phyloP scores from a whole-genome alignment of 805 yeast genomes.

The Candida oleophila region DNA sequence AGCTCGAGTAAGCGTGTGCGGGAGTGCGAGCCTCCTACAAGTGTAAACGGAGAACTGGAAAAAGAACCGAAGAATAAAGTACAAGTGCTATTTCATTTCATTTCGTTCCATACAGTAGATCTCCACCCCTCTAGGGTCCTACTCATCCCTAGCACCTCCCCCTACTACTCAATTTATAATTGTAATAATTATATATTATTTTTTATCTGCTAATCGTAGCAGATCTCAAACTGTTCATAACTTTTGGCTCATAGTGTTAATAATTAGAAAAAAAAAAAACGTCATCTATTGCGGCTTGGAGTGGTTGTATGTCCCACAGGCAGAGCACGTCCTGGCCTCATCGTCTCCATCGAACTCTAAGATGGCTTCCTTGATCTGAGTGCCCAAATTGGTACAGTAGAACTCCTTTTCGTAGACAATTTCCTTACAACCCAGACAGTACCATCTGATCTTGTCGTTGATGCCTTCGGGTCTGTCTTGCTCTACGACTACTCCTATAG shows the following conservation, averaged over 20 bases:
- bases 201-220: not conserved
- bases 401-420: slow-evolving; percentile 69
- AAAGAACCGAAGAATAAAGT: too few species aligned
- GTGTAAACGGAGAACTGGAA: too few species aligned
- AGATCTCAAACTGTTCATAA: not conserved
- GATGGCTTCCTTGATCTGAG: slow-evolving; percentile 86
- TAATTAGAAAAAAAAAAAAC: not conserved
- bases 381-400: slow-evolving; percentile 78
- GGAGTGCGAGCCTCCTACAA: too few species aligned
- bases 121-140: too few species aligned
- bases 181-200: not conserved
- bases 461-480: slow-evolving; percentile 80
- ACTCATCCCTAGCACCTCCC: not conserved
- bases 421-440: slow-evolving; percentile 67
- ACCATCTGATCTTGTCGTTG: slow-evolving; percentile 82
- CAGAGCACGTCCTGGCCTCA: slow-evolving; percentile 65
- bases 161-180: too few species aligned
- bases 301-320: slow-evolving; percentile 72
- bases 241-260: not conserved
- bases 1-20: too few species aligned
- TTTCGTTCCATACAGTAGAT: too few species aligned
- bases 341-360: slow-evolving; percentile 62
- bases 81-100: too few species aligned
- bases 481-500: slow-evolving; percentile 88
- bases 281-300: slow-evolving; percentile 49